Percentiles rank a stretch among this genome's conserved stretches.
phyloP scores from a whole-genome alignment of 83 land plant genomes.

The Picea mariana region DNA sequence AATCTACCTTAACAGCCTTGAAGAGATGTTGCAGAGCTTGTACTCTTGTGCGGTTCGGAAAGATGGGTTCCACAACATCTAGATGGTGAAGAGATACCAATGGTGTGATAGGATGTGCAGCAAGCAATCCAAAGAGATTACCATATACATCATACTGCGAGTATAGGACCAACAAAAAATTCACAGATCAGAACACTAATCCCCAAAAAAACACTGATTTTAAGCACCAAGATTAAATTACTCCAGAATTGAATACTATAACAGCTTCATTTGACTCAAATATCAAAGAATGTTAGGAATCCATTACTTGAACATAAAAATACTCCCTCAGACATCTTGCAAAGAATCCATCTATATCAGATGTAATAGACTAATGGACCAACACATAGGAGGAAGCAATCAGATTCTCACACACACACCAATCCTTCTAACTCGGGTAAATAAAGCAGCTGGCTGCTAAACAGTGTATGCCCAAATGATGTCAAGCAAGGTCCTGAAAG shows the following conservation, averaged over 20 bases:
- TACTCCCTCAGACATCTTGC: not conserved
- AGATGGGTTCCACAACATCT: slow-evolving; percentile 84
- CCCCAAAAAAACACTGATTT: slow-evolving; percentile 4
- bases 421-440: not conserved
- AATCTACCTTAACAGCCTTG: slow-evolving; percentile 62
- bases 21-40: slow-evolving; percentile 52
- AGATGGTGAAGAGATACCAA: slow-evolving; percentile 86
- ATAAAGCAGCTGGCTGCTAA: not conserved
- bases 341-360: not conserved
- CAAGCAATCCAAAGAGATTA: slow-evolving; percentile 73
- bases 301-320: not conserved
- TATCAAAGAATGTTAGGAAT: not conserved
- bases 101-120: slow-evolving; percentile 89
- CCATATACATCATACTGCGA: slow-evolving; percentile 87
- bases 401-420: too few species aligned
- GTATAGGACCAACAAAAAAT: not conserved
- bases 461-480: too few species aligned
- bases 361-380: not conserved
- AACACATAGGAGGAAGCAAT: too few species aligned
- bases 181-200: slow-evolving; percentile 5
- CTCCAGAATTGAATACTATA: slow-evolving; percentile 1
- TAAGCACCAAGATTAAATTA: not conserved
- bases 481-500: not conserved
- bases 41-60: slow-evolving; percentile 51
- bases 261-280: not conserved